These are phyloP conservation scores for Daldinia caldariorum DNA, from an alignment of 495 filamentous ascomycete species.

Conservation along the genomic window DNA sequence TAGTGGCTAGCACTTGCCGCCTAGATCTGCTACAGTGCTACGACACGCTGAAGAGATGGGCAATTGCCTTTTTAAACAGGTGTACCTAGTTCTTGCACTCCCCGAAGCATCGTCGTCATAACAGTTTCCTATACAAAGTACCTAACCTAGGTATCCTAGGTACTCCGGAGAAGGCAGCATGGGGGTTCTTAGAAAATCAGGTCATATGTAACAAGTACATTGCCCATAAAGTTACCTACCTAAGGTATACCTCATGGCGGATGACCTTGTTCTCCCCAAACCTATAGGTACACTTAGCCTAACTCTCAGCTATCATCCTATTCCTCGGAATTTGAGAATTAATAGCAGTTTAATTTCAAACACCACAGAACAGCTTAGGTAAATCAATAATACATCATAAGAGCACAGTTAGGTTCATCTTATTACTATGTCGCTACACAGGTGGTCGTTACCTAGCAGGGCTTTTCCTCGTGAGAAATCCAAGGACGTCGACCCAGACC, in stretches of 20 bases:
- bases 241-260: neutral
- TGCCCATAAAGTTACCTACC: too few relatives aligned
- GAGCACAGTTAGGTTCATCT: constrained; percentile 16
- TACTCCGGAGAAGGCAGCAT: neutral
- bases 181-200: neutral
- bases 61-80: neutral
- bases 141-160: too few relatives aligned
- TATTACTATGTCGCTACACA: constrained; percentile 43
- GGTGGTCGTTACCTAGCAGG: constrained; percentile 46
- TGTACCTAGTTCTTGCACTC: neutral
- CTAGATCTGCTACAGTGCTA: too few relatives aligned
- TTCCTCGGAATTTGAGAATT: constrained; percentile 14
- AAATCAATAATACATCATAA: constrained; percentile 24
- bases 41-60: neutral
- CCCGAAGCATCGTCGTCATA: neutral
- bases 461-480: constrained; percentile 37
- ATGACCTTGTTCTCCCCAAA: constrained; percentile 11
- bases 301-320: constrained; percentile 22
- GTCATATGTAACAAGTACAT: neutral
- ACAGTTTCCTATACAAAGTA: neutral
- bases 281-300: constrained; percentile 9
- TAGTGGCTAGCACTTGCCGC: too few relatives aligned
- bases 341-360: constrained; percentile 20
- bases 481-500: constrained; percentile 25
- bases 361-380: constrained; percentile 23